phyloP scores from a whole-genome alignment of 768 basidiomycete species.

The Imleria badia region DNA sequence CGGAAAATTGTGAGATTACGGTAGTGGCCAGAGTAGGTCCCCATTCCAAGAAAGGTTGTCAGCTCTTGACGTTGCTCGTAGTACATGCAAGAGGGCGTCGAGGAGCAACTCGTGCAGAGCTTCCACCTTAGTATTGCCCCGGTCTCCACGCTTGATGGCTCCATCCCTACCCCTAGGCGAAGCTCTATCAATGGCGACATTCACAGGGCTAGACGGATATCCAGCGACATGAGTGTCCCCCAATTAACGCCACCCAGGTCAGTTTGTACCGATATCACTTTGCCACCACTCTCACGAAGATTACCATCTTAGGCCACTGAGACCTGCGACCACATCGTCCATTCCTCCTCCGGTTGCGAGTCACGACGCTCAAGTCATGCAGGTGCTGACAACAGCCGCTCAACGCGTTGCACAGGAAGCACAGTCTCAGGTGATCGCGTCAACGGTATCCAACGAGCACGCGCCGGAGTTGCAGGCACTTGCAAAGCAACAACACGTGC shows the following conservation, averaged over 20 bases:
- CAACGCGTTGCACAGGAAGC: conserved; percentile 76
- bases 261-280: not conserved
- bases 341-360: conserved; percentile 37
- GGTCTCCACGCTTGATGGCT: conserved; percentile 48
- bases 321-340: conserved; percentile 31
- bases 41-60: conserved; percentile 1
- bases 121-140: conserved; percentile 77
- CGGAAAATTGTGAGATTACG: conserved; percentile 72
- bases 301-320: conserved; percentile 25
- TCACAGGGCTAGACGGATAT: conserved; percentile 41
- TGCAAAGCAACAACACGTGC: conserved; percentile 78
- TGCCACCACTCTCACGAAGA: conserved; percentile 5
- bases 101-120: conserved; percentile 63
- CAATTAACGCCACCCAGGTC: conserved; percentile 34
- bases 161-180: conserved; percentile 44
- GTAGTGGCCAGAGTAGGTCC: conserved; percentile 69
- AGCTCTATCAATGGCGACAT: conserved; percentile 47
- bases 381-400: conserved; percentile 73
- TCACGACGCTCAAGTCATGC: conserved; percentile 71
- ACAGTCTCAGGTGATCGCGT: conserved; percentile 63
- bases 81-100: conserved; percentile 71
- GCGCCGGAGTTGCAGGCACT: conserved; percentile 60
- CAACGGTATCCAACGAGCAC: conserved; percentile 45
- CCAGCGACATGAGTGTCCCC: conserved; percentile 38
- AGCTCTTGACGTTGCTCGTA: conserved; percentile 13